A percentile compares a stretch with the other conserved stretches of the same genome.
These are phyloP conservation scores for Pichia sp. DNA, from an alignment of 1,139 yeast species.

Conservation along the genomic window DNA sequence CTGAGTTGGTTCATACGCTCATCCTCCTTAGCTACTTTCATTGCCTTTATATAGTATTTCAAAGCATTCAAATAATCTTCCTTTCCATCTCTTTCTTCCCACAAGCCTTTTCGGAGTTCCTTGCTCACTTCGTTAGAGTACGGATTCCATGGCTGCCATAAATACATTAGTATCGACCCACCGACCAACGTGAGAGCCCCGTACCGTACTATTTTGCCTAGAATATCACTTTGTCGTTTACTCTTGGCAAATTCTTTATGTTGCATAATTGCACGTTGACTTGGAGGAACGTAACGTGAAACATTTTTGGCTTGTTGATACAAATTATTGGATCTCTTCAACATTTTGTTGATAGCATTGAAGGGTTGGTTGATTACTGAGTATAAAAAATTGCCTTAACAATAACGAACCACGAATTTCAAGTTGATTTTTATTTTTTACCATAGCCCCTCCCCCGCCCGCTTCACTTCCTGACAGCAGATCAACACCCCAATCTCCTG, in stretches of 20 bases:
- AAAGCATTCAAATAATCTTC: constrained; percentile 64
- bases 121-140: constrained; percentile 51
- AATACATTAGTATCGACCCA: constrained; percentile 21
- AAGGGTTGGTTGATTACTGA: no score
- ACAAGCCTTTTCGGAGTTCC: constrained; percentile 64
- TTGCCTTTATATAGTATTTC: constrained; percentile 55
- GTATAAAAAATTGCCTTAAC: no score
- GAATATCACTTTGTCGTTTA: constrained; percentile 7
- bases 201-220: constrained; percentile 15
- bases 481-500: no score
- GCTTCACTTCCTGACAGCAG: no score
- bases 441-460: no score
- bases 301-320: constrained; percentile 2
- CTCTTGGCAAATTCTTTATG: constrained; percentile 6
- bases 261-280: constrained; percentile 12
- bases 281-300: constrained; percentile 17
- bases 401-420: no score
- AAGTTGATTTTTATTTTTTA: no score
- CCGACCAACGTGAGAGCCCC: constrained; percentile 16
- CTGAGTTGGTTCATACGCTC: constrained; percentile 49
- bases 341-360: not conserved
- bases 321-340: constrained; percentile 5
- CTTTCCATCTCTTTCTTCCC: constrained; percentile 77
- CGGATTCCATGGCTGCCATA: constrained; percentile 36
- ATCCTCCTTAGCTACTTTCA: constrained; percentile 40